Percentiles rank a stretch among this genome's conserved stretches.
Evolutionary conservation across 2,329 filamentous ascomycete genomes (phyloP).

Genomic region (Epichloe gansuensis): DNA sequence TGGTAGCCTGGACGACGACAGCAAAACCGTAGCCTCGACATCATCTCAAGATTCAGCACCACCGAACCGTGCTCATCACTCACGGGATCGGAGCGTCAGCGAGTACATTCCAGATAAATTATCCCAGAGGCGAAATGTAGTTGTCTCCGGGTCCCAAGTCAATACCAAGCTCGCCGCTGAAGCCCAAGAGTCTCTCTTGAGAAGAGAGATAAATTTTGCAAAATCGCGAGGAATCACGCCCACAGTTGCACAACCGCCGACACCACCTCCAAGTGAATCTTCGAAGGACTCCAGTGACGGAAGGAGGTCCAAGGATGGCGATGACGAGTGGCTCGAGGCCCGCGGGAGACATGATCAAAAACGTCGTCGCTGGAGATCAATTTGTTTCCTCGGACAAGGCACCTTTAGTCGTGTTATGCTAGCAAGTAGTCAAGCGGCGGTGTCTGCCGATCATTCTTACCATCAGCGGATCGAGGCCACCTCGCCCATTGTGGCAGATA

Average conservation of each 20-base stretch:
- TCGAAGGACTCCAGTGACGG: constrained; percentile 32
- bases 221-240: constrained; percentile 60
- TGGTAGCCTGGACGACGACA: constrained; percentile 20
- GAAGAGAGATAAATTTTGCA: constrained; percentile 72
- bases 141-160: constrained; percentile 51
- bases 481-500: constrained; percentile 20
- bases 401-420: constrained; percentile 93
- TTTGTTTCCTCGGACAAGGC: constrained; percentile 76
- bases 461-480: constrained; percentile 16
- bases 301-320: constrained; percentile 27
- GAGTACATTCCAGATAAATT: constrained; percentile 71
- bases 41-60: constrained; percentile 9
- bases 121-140: constrained; percentile 58
- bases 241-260: constrained; percentile 51
- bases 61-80: constrained; percentile 28
- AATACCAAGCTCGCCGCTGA: constrained; percentile 22
- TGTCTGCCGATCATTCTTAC: constrained; percentile 29
- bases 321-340: constrained; percentile 56
- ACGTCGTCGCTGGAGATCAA: constrained; percentile 61
- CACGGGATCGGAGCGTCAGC: constrained; percentile 71
- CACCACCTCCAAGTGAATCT: constrained; percentile 70
- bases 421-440: constrained; percentile 63
- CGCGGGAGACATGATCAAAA: constrained; percentile 54
- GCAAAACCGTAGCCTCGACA: constrained; percentile 18
- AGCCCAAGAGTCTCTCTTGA: constrained; percentile 35